Evolutionary conservation across 805 yeast genomes (phyloP), one percentile per base, ranked within the genome.

Genomic region (Candida anglica): DNA sequence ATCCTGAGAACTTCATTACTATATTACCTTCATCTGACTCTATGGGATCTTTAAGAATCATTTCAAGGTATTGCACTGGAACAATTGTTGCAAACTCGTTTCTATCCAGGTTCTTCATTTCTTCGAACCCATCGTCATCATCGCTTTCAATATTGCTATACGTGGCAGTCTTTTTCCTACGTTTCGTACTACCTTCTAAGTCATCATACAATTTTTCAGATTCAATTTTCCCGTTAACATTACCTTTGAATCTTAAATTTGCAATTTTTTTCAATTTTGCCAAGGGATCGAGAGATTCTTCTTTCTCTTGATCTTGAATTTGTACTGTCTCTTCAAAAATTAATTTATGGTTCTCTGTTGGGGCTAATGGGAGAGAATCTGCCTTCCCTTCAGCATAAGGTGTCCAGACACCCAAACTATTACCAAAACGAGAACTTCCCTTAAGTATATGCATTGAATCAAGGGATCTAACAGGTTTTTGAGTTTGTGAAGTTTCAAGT

Each of bases 361-460:
- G 56, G 13, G 69, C 74, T 23, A 84, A 60, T 0, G 94, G 89
- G 0, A 79, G 71, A 3, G 72, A 65, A 53, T 86, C 95, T 5
- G 78, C 75, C 1, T 66, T 59, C 0, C 77, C 78, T 43, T 79
- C 77, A 0, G 94, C 91, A 52, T 83, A 86, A 0, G 81, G 73
- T 0, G 75, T 52, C 94, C 94, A 86, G 6, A 75, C 66, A 0
- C 91, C 95, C 35, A 81, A 48, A 7, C 88, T 69, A 19, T 72
- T 61, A 1, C 81, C 68, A 44, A 73, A 74, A 33, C 89, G 58
- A 1, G 88, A 77, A 15, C 69, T 70, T 3, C 89, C 88, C 36
- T 74, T 69, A 10, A 79, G 47, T 2, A 79, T 62, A 41, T 72
- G 77, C 63, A 78, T 73, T 0, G 81, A 63, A 26, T 74, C 75